Base-by-base conservation (phyloP, 805 yeast species). In the Komagataella populi region DNA sequence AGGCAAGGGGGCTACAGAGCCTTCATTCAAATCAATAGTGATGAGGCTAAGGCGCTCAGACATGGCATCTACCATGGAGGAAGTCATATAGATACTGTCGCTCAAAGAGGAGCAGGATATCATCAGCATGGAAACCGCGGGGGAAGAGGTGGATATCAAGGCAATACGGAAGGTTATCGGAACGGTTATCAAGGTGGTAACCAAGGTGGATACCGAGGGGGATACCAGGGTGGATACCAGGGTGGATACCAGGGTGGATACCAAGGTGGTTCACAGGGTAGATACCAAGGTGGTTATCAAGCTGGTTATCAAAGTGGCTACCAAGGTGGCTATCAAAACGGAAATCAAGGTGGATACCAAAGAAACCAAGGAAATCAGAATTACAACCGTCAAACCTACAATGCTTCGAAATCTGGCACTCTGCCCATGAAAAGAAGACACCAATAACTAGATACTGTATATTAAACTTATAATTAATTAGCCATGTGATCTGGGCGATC, bases 1-100 rank as follows among this genome's bases (percentile, higher is more conserved):
- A 67, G 82, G 51, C 67, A 66, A 44, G 82, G 82, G 49, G 81
- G 82, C 3, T 77, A 71, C 56, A 70, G 72, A 54, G 66, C 73
- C 10, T 75, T 74, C 52, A 58, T 74, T 20, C 60, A 59, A 54
- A 63, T 63, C 63, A 64, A 55, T 57, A 57, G 58, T 49, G 58
- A 59, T 54, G 63, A 67, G 53, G 51, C 55, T 47, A 50, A 54
- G 45, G 39, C 48, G 23, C 46, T 48, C 49, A 49, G 23, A 47
- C 52, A 46, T 23, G 45, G 47, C 30, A 12, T 17, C 8, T 51
- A 53, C 6, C 48, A 48, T 12, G 45, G 49, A 22, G 39, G 39
- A 30, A 30, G 39, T 30, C 39, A 30, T 30, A 30, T 14, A 8
- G 30, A 56, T 57, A 36, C 59, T 63, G 44, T 59, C 60, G n/a